A percentile compares a stretch with the other conserved stretches of the same genome.
These are phyloP conservation scores for Stagonosporopsis tanaceti DNA, from an alignment of 2,329 filamentous ascomycete genomes.

Conservation along the genomic window DNA sequence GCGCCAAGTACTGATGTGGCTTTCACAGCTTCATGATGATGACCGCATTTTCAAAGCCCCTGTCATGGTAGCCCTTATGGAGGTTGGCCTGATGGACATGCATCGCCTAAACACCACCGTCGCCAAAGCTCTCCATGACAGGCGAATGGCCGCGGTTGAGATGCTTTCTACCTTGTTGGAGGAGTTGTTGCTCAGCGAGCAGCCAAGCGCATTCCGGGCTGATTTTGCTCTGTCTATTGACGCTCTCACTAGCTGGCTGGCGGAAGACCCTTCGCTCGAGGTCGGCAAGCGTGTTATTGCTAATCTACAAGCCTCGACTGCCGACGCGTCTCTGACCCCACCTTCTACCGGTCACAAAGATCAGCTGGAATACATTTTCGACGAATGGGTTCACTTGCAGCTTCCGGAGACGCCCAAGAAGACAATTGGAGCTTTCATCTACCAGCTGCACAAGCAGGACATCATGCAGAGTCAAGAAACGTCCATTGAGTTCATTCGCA, in stretches of 20 bases:
- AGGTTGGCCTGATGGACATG: conserved; percentile 67
- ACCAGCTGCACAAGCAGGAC: conserved; percentile 79
- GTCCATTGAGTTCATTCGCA: conserved; percentile 79
- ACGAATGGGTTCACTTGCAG: conserved; percentile 89
- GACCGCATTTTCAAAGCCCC: conserved; percentile 67
- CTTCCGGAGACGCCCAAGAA: conserved; percentile 79
- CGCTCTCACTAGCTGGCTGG: conserved; percentile 81
- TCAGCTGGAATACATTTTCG: conserved; percentile 93
- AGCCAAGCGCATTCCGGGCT: conserved; percentile 78
- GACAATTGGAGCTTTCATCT: conserved; percentile 77
- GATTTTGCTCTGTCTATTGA: conserved; percentile 87
- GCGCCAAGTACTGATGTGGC: conserved; percentile 61
- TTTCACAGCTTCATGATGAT: conserved; percentile 63
- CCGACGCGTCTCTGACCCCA: conserved; percentile 62
- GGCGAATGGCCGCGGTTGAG: conserved; percentile 75
- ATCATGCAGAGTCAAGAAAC: conserved; percentile 79
- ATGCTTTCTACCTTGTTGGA: conserved; percentile 84
- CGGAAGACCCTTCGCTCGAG: conserved; percentile 72
- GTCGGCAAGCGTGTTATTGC: conserved; percentile 75
- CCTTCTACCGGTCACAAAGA: conserved; percentile 71
- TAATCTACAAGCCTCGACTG: conserved; percentile 67
- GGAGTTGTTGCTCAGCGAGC: conserved; percentile 78
- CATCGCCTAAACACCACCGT: conserved; percentile 69
- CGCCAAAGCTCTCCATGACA: conserved; percentile 74
- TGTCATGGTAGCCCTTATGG: conserved; percentile 67